Base-by-base conservation (phyloP, 345 rosid species). In the Cardamine resedifolia region DNA sequence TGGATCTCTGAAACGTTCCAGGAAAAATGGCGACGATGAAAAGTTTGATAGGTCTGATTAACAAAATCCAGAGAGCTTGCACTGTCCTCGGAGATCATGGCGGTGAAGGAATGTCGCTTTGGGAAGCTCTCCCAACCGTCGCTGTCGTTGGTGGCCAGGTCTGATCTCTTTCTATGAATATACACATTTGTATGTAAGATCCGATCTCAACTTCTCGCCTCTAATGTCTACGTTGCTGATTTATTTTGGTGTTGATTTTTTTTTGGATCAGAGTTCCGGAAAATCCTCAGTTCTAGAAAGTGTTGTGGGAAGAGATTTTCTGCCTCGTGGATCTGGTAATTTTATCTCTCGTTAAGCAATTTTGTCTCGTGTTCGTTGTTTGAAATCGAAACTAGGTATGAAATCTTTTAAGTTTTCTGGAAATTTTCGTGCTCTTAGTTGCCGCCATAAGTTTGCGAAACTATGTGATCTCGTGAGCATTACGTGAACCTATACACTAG, bases 141-240 rank as follows among this genome's bases (percentile, higher is more conserved):
- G 97, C 96, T 3, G 99, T 96, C 66, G 98, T 90, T 38, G 99
- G 99, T 56, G 98, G 99, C 73, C 99, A 92, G 97, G 99, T 95
- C 59, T 21, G 8, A 16, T 39, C 62, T 58, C 58, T 24, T 48
- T 62, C 73, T 23, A 53, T 73, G 5, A 6, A 48, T 39, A 39
- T 21, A 45, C 21, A 45, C 39, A 49, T 43, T 50, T 28, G 21
- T 49, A 26, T 58, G 10, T 15, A 19, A 10, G 65, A 64, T 74
- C 70, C 66, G 65, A 50, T 68, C 48, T 68, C 21, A 31, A 31
- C 39, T 49, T 57, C 39, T 45, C 39, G 49, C 47, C 33, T 39
- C 34, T 78, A 3, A 41, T 14, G 2, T 11, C n/a, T 65, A 49
- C 51, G 12, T 45, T 48, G 44, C 63, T 68, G 65, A 65, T 65